Conservation (phyloP, 2,329 filamentous ascomycete genomes). For the Neofusicoccum sp. region DNA sequence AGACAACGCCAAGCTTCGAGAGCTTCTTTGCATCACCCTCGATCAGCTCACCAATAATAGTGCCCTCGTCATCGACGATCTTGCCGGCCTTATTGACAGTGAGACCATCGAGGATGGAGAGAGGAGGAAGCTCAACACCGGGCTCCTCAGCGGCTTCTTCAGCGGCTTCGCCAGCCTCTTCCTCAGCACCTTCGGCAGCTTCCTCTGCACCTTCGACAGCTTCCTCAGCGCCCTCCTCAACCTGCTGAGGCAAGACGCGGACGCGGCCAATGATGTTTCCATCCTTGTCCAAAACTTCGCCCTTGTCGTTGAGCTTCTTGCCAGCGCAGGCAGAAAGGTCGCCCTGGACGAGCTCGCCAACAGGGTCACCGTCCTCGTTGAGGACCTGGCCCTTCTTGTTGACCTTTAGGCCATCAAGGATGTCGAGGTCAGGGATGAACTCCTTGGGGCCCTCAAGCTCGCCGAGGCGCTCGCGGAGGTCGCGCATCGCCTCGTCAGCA, state of each 20-base stretch:
- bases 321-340: constrained; percentile 62
- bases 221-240: constrained; percentile 20
- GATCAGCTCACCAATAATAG: constrained; percentile 48
- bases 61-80: constrained; percentile 47
- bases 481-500: constrained; percentile 50
- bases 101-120: constrained; percentile 51
- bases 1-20: constrained; percentile 47
- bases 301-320: constrained; percentile 64
- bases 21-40: constrained; percentile 55
- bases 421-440: constrained; percentile 45
- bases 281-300: constrained; percentile 63
- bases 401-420: constrained; percentile 55
- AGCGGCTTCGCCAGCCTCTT: constrained; percentile 27
- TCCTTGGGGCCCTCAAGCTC: constrained; percentile 38
- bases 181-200: constrained; percentile 31
- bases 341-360: constrained; percentile 56
- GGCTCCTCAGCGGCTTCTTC: constrained; percentile 30
- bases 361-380: constrained; percentile 53
- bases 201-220: constrained; percentile 33
- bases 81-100: constrained; percentile 52
- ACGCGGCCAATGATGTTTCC: constrained; percentile 64
- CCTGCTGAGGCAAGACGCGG: constrained; percentile 49
- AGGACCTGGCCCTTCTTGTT: constrained; percentile 58
- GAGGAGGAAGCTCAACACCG: constrained; percentile 44
- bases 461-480: constrained; percentile 44